Base-by-base conservation (phyloP, 202 grass and related monocot genomes). In the Musa balbisiana region DNA sequence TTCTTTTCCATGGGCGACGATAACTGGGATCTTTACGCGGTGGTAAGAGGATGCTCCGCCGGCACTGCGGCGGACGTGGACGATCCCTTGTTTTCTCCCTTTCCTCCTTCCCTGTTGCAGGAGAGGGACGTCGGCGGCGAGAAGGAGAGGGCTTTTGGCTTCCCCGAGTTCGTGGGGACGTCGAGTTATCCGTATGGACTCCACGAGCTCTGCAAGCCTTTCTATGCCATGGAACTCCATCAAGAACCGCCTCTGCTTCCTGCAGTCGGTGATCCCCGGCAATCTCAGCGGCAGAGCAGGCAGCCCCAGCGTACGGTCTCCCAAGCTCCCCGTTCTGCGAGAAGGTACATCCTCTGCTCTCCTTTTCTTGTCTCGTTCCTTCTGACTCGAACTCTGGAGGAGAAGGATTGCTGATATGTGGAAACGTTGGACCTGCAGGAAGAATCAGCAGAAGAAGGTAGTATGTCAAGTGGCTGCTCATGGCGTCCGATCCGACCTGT, bases 391-490 rank as follows among this genome's bases (percentile, higher is more conserved):
- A 43, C 33, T 8, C 33, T 43, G 5, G 33, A 43, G 33, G 33
- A 43, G 33, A 43, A 43, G 33, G 5, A 43, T 43, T 6, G 33
- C 33, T 6, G 33, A 43, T 43, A 6, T 5, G 33, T 43, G 68
- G 9, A 22, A n/a, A 56, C 49, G 51, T 73, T 73, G 71, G 20
- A 10, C 21, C 33, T 6, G 33, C 76, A 91, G 92, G 73, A 96
- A 92, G 92, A 96, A 92, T 82, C 89, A 92, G 82, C 87, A 87
- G 85, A 96, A 96, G 92, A 92, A 86, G 85, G 85, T 92, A 62
- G 92, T 92, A 66, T 77, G 87, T 26, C 85, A 89, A 8, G 89
- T 92, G 15, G 83, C 89, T 62, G 92, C 82, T 17, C 87, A 96
- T 75, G 89, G 89, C 67, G 79, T 84, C 24, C 87, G 82, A 20